Evolutionary conservation across 169 alveolate genomes (phyloP), one percentile per base, ranked within the genome.

Genomic region (Plasmodium fragile): DNA sequence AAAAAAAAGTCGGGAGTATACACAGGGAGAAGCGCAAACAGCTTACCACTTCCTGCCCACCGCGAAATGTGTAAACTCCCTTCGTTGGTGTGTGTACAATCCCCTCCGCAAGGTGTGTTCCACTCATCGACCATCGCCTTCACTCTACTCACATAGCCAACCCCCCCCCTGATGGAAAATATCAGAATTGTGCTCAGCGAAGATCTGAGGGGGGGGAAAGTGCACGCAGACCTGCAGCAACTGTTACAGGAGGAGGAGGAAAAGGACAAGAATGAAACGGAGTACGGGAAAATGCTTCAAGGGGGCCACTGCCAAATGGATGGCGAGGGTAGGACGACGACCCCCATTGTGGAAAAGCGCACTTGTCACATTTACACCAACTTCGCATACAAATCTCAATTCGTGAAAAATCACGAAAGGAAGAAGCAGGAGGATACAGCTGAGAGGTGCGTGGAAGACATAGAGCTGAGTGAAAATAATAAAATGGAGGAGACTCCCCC

Each of bases 291-390:
- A 1, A 91, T 91, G 94, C 77, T 91, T n/a, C 32, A 81, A 18
- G 73, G 10, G 5, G 92, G 59, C 22, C 32, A 25, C 80, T 16
- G 25, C 53, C 69, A 78, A 59, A 39, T 10, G 34, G 70, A 30
- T 7, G 80, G 71, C n/a, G 55, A 43, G 16, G n/a, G 36, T 3
- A 6, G 36, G 36, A n/a, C 65, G 11, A 18, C 25, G 36, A n/a
- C 65, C 10, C 32, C 25, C 43, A 11, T 30, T 45, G 1, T 81
- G 72, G 71, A 91, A 18, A 71, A 39, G 22, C 59, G 16, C 39
- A 39, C 69, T 18, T 91, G 94, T n/a, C 55, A 69, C 52, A 91
- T 91, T 69, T 80, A 91, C 36, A 91, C 94, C 41, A 81, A 79
- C 34, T 91, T 41, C 34, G 4, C 69, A 3, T 91, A 91, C 79